Percentiles rank a stretch among this genome's conserved stretches.
Evolutionary conservation across 2,329 filamentous ascomycete genomes (phyloP).

Genomic region (Moelleriella libera): DNA sequence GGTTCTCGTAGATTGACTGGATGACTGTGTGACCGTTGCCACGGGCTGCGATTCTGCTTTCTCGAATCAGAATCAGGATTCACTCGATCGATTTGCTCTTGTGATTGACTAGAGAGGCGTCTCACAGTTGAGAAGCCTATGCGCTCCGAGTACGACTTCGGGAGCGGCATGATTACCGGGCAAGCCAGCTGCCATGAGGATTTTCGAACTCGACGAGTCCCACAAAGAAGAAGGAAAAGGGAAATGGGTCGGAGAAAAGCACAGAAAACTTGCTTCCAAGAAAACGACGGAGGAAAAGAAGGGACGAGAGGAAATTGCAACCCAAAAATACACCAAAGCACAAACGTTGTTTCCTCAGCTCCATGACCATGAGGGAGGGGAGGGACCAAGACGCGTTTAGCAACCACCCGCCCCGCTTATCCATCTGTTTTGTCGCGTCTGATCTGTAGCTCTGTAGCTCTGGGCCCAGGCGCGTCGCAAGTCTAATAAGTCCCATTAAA

Average conservation of each 20-base stretch:
- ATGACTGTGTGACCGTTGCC: constrained; percentile 41
- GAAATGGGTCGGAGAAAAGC: neutral
- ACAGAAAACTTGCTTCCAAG: neutral
- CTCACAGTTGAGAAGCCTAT: constrained; percentile 18
- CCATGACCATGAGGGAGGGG: too few relatives aligned
- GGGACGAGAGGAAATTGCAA: neutral
- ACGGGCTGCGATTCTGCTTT: constrained; percentile 28
- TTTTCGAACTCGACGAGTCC: neutral
- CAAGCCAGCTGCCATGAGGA: neutral
- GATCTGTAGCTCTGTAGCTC: too few relatives aligned
- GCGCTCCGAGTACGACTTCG: constrained; percentile 26
- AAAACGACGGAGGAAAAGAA: neutral
- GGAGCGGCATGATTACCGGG: constrained; percentile 18
- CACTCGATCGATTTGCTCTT: neutral
- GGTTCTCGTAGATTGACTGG: constrained; percentile 22
- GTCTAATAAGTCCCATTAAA: neutral
- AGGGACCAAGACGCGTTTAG: too few relatives aligned
- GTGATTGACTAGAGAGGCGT: neutral
- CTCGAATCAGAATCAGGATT: constrained; percentile 9
- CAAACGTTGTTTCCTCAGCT: too few relatives aligned
- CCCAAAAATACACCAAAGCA: neutral
- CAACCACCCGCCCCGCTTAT: too few relatives aligned
- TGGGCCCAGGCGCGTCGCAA: neutral
- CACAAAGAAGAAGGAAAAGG: neutral
- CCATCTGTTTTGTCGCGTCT: too few relatives aligned